Evolutionary conservation across 805 yeast genomes (phyloP).

Genomic region (Wickerhamomyces bisporus): DNA sequence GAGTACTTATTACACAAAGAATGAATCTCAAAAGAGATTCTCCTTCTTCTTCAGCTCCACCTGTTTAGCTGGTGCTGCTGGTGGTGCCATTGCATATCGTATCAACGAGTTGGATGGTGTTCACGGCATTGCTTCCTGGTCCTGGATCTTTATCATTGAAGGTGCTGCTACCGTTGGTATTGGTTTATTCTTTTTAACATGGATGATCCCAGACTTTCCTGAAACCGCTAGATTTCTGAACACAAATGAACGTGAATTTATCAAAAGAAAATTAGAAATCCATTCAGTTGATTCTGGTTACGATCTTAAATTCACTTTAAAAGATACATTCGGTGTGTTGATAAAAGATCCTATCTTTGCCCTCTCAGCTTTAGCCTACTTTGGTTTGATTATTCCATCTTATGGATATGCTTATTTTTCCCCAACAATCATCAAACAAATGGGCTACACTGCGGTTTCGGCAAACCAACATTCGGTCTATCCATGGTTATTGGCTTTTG

Average conservation of each 20-base stretch:
- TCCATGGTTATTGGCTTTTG: constrained; percentile 80
- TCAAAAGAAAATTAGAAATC: constrained; percentile 32
- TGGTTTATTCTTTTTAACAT: constrained; percentile 30
- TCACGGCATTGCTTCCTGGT: constrained; percentile 38
- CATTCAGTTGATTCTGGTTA: constrained; percentile 33
- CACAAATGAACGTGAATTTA: constrained; percentile 33
- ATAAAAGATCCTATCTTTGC: constrained; percentile 50
- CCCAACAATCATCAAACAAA: constrained; percentile 33
- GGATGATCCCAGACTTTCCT: constrained; percentile 39
- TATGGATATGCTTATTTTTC: constrained; percentile 42
- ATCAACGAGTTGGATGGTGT: constrained; percentile 43
- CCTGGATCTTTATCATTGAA: constrained; percentile 47
- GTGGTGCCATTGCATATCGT: constrained; percentile 47
- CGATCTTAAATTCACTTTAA: constrained; percentile 28
- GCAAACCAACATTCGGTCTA: constrained; percentile 82
- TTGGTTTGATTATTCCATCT: constrained; percentile 35
- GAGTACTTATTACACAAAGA: constrained; percentile 42
- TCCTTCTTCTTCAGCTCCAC: constrained; percentile 48
- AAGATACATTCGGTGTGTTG: constrained; percentile 37
- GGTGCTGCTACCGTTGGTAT: constrained; percentile 40
- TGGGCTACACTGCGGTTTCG: constrained; percentile 55
- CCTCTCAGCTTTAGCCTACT: constrained; percentile 28
- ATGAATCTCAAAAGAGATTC: constrained; percentile 43
- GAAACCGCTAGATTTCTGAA: constrained; percentile 36
- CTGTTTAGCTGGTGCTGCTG: constrained; percentile 50